Evolutionary conservation across 805 yeast species (phyloP).

Genomic region (Candida schatavii): DNA sequence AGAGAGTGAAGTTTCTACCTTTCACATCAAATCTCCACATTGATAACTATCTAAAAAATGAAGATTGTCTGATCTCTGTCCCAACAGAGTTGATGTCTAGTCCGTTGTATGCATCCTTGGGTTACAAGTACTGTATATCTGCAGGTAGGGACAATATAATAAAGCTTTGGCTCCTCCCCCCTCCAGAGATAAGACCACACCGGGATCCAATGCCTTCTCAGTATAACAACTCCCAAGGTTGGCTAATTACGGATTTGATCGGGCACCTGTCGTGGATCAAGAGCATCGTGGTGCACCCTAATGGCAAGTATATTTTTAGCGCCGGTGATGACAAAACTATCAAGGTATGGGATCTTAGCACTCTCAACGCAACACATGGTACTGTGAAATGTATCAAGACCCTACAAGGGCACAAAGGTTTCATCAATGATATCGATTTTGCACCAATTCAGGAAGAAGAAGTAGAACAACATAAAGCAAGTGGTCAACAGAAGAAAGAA

Average conservation of each 20-base stretch:
- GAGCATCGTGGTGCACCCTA: conserved; percentile 67
- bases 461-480: conserved; percentile 10
- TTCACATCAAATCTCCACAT: conserved; percentile 42
- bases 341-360: conserved; percentile 69
- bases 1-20: conserved; percentile 68
- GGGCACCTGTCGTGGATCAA: conserved; percentile 92
- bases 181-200: conserved; percentile 57
- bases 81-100: conserved; percentile 29
- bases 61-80: conserved; percentile 27
- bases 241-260: conserved; percentile 49
- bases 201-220: conserved; percentile 53
- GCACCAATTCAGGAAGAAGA: conserved; percentile 38
- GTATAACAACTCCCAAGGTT: conserved; percentile 56
- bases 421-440: conserved; percentile 61
- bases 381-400: conserved; percentile 45
- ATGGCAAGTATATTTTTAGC: conserved; percentile 64
- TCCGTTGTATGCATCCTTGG: conserved; percentile 34
- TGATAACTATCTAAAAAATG: conserved; percentile 38
- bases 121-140: conserved; percentile 70
- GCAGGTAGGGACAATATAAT: conserved; percentile 77
- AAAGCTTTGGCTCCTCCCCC: conserved; percentile 74
- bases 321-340: conserved; percentile 79
- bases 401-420: conserved; percentile 68
- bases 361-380: conserved; percentile 31
- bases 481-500: conserved; percentile 14